Percentiles rank a stretch among this genome's conserved stretches.
Conservation (phyloP, 441 rosid species). For the Gossypium armourianum region DNA sequence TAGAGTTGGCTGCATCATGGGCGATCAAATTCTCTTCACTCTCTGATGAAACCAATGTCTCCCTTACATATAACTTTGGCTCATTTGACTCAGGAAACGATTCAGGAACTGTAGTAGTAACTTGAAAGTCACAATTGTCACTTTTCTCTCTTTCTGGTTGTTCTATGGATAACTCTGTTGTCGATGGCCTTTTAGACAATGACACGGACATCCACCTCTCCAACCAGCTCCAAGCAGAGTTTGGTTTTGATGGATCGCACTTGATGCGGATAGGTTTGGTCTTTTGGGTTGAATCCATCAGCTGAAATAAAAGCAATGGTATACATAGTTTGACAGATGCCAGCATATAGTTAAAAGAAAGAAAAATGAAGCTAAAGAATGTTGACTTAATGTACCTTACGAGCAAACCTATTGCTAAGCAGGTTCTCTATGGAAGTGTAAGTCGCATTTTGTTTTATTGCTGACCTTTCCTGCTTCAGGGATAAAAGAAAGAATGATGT, state of each 20-base stretch:
- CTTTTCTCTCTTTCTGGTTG: slow-evolving; percentile 32
- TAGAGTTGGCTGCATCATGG: slow-evolving; percentile 27
- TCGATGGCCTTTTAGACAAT: slow-evolving; percentile 33
- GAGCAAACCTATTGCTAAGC: slow-evolving; percentile 69
- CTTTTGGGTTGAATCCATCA: slow-evolving; percentile 70
- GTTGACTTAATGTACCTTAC: slow-evolving; percentile 42
- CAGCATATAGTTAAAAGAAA: slow-evolving; percentile 1
- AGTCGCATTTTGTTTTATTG: slow-evolving; percentile 27
- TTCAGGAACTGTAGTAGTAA: slow-evolving; percentile 26
- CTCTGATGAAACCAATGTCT: slow-evolving; percentile 24
- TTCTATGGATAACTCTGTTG: slow-evolving; percentile 25
- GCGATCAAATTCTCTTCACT: slow-evolving; percentile 34
- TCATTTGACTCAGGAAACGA: slow-evolving; percentile 24
- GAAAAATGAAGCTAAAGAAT: slow-evolving; percentile 5
- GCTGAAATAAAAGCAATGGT: slow-evolving; percentile 32
- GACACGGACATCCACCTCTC: slow-evolving; percentile 86
- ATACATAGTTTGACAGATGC: background rate
- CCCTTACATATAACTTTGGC: slow-evolving; percentile 21
- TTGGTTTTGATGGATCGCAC: slow-evolving; percentile 66
- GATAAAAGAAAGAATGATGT: slow-evolving; percentile 19
- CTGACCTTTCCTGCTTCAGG: slow-evolving; percentile 34
- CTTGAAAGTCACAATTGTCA: slow-evolving; percentile 19
- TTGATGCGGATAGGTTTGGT: slow-evolving; percentile 53
- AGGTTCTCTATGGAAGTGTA: slow-evolving; percentile 51
- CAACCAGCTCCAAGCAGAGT: slow-evolving; percentile 85